Base-by-base conservation (phyloP, 2,329 filamentous ascomycete genomes). In the Xylariaceae sp. region DNA sequence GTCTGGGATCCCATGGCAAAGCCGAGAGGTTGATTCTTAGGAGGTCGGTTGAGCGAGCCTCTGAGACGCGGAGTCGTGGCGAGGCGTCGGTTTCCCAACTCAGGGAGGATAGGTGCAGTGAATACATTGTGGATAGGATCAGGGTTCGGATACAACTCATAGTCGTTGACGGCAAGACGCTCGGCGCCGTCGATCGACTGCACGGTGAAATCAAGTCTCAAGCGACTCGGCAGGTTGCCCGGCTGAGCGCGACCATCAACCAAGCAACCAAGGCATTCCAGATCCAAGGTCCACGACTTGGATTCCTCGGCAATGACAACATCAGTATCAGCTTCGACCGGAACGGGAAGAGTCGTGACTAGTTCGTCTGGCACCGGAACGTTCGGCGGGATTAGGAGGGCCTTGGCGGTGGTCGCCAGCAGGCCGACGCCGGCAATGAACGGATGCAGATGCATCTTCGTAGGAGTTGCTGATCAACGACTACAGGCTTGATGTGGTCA, bases 121-220 rank as follows among this genome's bases (percentile, higher is more conserved):
- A 85, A 74, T 7, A 73, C 72, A 52, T 73, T 72, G 63, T 70
- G 70, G 69, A 77, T 75, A 1, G 78, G 75, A 68, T 81, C 74
- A 63, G 81, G 71, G 55, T 77, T 73, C 13, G 82, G 82, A 65
- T 85, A 88, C 15, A 88, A 75, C 66, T 84, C 80, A 61, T 81
- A 80, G 59, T 80, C 82, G 71, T 88, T 88, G 59, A 88, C 67
- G 44, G 82, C 68, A 30, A 89, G 74, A 48, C 74, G 75, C 62
- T 81, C 77, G 59, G 69, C 68, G 52, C 74, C 74, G 47, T 71
- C 64, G 35, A 74, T 72, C 61, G 78, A 74, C 13, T 82, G 77
- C 62, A 88, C 71, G 59, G 70, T 74, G 67, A 88, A 82, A 66
- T 81, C 77, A 45, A 88, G 74, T 64, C 79, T 74, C 58, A 87